Conservation (phyloP, 1,284 basidiomycete genomes). For the Golubevia pallescens region DNA sequence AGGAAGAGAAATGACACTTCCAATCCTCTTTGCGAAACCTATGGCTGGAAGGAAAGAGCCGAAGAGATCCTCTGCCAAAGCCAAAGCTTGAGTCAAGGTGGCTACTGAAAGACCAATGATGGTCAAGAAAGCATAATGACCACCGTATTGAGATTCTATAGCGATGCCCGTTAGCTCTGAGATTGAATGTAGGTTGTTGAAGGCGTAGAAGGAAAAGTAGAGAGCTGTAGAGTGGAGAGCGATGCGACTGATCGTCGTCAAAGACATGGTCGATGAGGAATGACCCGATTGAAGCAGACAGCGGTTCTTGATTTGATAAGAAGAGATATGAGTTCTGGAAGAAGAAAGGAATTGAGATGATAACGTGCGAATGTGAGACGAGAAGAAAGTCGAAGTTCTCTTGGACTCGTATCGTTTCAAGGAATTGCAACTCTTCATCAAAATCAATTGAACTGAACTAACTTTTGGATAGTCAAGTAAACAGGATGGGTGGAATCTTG, state of each 20-base stretch:
- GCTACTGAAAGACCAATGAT: constrained; percentile 22
- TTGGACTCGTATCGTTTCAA: too few species aligned
- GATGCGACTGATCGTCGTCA: too few species aligned
- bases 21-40: constrained; percentile 10
- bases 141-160: constrained; percentile 19
- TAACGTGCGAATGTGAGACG: too few species aligned
- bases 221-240: constrained; percentile 19
- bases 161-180: constrained; percentile 13
- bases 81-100: constrained; percentile 11
- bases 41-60: constrained; percentile 8
- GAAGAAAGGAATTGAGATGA: too few species aligned
- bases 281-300: too few species aligned
- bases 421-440: too few species aligned
- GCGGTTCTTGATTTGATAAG: too few species aligned
- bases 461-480: too few species aligned
- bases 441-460: too few species aligned
- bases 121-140: constrained; percentile 20
- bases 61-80: constrained; percentile 15
- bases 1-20: constrained; percentile 23
- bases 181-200: constrained; percentile 15
- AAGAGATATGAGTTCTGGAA: too few species aligned
- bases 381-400: too few species aligned
- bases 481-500: constrained; percentile 29
- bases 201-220: constrained; percentile 22
- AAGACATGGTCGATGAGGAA: too few species aligned